Percentiles rank a stretch among this genome's conserved stretches.
These are phyloP conservation scores for Trichoderma brevicompactum DNA, from an alignment of 2,329 filamentous ascomycete genomes.

Conservation along the genomic window DNA sequence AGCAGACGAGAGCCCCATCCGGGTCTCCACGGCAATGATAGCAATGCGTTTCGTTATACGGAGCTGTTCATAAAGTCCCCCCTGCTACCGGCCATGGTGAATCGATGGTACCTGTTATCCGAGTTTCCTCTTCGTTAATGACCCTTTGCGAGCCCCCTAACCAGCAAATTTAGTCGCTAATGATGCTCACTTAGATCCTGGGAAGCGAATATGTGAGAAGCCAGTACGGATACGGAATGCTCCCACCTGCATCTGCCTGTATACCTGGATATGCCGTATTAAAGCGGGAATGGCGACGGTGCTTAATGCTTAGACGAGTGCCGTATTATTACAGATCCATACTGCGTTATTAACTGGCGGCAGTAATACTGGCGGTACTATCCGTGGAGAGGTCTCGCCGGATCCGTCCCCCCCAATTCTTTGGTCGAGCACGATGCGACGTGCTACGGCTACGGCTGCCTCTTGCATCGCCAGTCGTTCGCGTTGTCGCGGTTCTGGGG, in stretches of 20 bases:
- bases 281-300: slow-evolving; percentile 8
- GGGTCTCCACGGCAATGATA: slow-evolving; percentile 24
- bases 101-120: slow-evolving; percentile 10
- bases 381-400: background rate
- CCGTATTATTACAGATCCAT: slow-evolving; percentile 21
- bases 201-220: background rate
- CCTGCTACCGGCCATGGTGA: background rate
- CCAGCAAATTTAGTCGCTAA: slow-evolving; percentile 19
- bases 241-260: background rate
- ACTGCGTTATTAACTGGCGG: slow-evolving; percentile 26
- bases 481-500: background rate
- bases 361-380: background rate
- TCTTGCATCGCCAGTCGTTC: slow-evolving; percentile 10
- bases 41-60: slow-evolving; percentile 25
- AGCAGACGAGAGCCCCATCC: slow-evolving; percentile 20
- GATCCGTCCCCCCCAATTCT: background rate
- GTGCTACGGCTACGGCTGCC: background rate
- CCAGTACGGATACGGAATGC: slow-evolving; percentile 18
- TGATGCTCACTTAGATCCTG: slow-evolving; percentile 7
- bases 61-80: slow-evolving; percentile 19
- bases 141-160: slow-evolving; percentile 16
- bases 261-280: slow-evolving; percentile 8
- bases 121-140: slow-evolving; percentile 23
- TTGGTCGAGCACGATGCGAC: background rate
- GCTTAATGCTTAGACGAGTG: too few relatives aligned